Percentiles rank a stretch among this genome's conserved stretches.
Conservation (phyloP, 495 filamentous ascomycete species). For the Aspergillus sparsus region DNA sequence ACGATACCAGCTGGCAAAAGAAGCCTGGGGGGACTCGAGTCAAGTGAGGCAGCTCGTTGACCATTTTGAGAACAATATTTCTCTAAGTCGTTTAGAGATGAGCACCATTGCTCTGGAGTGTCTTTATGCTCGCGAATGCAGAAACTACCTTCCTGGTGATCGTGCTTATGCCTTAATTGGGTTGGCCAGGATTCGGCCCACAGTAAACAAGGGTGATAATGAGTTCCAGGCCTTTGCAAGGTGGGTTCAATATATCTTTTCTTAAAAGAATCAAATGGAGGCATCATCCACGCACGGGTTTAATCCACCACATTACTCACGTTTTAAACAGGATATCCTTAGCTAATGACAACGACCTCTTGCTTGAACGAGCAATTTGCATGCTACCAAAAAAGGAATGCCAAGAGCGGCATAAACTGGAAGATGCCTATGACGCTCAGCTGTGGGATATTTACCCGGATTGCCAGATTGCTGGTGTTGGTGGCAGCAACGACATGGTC, state of each 20-base stretch:
- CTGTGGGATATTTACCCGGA: slow-evolving; percentile 4
- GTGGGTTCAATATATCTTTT: neutral
- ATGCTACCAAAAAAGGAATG: neutral
- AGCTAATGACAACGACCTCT: neutral
- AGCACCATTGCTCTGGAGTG: slow-evolving; percentile 2
- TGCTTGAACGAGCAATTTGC: neutral
- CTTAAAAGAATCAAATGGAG: no score
- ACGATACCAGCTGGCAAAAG: neutral
- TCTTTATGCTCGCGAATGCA: neutral
- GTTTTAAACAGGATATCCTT: neutral
- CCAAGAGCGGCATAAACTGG: slow-evolving; percentile 4
- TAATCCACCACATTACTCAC: no score
- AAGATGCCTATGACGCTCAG: neutral
- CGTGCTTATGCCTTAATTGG: slow-evolving; percentile 7
- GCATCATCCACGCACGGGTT: no score
- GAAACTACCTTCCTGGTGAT: neutral
- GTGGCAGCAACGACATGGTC: neutral
- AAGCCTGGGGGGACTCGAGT: neutral
- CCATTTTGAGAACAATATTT: neutral
- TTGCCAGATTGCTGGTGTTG: neutral
- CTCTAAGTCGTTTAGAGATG: slow-evolving; percentile 1
- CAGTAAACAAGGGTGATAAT: neutral
- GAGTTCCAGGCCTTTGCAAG: slow-evolving; percentile 8
- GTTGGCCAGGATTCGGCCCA: neutral
- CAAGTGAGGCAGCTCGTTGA: neutral